These are phyloP conservation scores for Peterozyma toletana DNA, from an alignment of 805 yeast species.

Conservation along the genomic window DNA sequence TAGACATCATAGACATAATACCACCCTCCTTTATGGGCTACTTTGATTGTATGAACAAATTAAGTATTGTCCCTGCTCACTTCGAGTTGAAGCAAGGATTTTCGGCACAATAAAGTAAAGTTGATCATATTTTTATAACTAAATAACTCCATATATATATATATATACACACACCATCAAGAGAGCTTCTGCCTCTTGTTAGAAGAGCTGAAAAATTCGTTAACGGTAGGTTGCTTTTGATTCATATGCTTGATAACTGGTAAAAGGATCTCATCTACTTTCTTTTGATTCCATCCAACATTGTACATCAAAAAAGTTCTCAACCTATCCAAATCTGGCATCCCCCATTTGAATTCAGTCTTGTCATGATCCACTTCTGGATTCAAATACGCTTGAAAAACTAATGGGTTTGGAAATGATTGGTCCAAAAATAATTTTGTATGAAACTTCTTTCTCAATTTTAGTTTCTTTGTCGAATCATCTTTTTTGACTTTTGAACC, in stretches of 20 bases:
- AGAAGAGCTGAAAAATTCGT: slow-evolving; percentile 43
- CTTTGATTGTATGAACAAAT: too few species aligned
- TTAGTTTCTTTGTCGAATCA: slow-evolving; percentile 45
- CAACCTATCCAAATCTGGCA: slow-evolving; percentile 75
- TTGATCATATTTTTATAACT: too few species aligned
- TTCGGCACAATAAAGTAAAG: too few species aligned
- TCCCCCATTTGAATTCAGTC: slow-evolving; percentile 83
- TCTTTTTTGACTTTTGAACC: slow-evolving; percentile 29
- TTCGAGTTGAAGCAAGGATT: too few species aligned
- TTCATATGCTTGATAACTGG: slow-evolving; percentile 83
- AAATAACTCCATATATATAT: too few species aligned
- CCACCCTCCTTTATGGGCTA: too few species aligned
- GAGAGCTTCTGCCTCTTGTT: too few species aligned
- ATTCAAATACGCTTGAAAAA: slow-evolving; percentile 62
- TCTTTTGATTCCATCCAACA: slow-evolving; percentile 74
- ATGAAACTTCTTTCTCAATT: slow-evolving; percentile 48
- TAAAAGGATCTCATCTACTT: slow-evolving; percentile 74
- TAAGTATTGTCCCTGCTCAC: too few species aligned
- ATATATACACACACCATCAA: too few species aligned
- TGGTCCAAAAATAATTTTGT: slow-evolving; percentile 51
- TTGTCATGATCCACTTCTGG: slow-evolving; percentile 84
- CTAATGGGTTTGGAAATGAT: slow-evolving; percentile 62
- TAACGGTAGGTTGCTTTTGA: slow-evolving; percentile 51
- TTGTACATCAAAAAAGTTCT: slow-evolving; percentile 60
- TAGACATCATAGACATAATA: too few species aligned